Base-by-base conservation (phyloP, 768 basidiomycete species). In the Phlebiopsis gigantea region DNA sequence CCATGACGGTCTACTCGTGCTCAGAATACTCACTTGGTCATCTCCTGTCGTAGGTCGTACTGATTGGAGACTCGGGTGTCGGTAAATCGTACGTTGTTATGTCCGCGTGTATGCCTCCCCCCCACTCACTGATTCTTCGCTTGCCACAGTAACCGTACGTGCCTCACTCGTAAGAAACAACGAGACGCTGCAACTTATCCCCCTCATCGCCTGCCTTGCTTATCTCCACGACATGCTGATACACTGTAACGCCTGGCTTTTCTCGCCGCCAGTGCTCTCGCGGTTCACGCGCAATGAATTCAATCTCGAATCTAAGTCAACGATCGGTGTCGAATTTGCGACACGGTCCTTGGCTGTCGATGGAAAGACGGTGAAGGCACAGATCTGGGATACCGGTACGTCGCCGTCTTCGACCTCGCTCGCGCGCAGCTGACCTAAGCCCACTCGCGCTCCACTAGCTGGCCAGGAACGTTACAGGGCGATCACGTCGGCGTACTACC, bases 231-330 rank as follows among this genome's bases (percentile, higher is more conserved):
- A 26, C 28, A 14, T 30, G 26, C 47, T 48, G 47, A 26, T 21
- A 28, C 21, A 46, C 22, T 46, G 22, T 29, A 28, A 8, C 26
- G 47, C 26, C 7, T n/a, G 10, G 9, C 10, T 46, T 52, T 48
- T 46, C 41, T n/a, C 26, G 12, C 28, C 9, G 28, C 30, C 70
- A 99, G 97, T 99, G 74, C 94, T 99, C 71, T 96, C 94, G 75
- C 93, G 97, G 69, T 99, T 99, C 84, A 99, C 97, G 63, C 87
- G 95, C 65, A 98, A 98, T 69, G 95, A 98, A 75, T 99, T 99
- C 85, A 97, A 95, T 78, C 81, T 96, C 63, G 97, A 98, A 69
- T 93, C 94, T 44, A 98, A 98, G 78, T 98, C 96, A 59, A 99
- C 97, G 22, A 98, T 99, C 71, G 96, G 97, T 53, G 96, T 99